Percentiles rank a stretch among this genome's conserved stretches.
Conservation (phyloP, 768 basidiomycete genomes). For the Russula emetica region DNA sequence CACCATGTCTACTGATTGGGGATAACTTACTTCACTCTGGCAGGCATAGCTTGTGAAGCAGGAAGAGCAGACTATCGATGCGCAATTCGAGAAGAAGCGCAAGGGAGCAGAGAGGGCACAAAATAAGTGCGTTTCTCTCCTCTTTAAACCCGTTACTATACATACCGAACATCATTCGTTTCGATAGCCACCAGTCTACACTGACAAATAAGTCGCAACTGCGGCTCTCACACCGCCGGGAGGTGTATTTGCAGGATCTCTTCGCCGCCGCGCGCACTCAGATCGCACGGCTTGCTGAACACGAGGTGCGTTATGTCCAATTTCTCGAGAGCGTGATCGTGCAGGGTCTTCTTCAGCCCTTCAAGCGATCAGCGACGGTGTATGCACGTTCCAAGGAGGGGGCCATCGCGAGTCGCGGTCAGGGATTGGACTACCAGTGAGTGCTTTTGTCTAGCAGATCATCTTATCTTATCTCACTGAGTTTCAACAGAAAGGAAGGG, state of each 20-base stretch:
- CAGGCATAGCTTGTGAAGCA: no score
- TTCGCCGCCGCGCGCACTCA: constrained; percentile 68
- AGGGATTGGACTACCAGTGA: no score
- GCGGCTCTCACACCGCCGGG: constrained; percentile 81
- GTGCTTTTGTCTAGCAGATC: no score
- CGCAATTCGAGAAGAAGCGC: no score
- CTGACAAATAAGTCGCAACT: constrained; percentile 95
- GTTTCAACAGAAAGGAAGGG: no score
- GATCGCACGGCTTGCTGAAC: constrained; percentile 57
- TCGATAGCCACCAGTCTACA: constrained; percentile 81
- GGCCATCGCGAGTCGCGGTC: constrained; percentile 53
- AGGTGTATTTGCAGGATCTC: constrained; percentile 87
- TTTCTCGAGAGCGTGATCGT: no score
- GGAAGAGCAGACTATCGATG: no score
- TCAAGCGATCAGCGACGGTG: constrained; percentile 70
- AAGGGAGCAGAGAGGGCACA: no score
- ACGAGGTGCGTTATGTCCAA: constrained; percentile 66
- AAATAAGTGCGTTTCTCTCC: no score
- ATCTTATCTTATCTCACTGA: no score
- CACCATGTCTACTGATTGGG: not conserved
- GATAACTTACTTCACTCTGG: no score
- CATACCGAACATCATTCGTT: not conserved
- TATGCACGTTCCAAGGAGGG: constrained; percentile 65
- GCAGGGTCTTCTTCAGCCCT: no score
- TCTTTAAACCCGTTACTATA: not conserved